Conservation (phyloP, 2,329 filamentous ascomycete species). For the Cytospora paraplurivora region DNA sequence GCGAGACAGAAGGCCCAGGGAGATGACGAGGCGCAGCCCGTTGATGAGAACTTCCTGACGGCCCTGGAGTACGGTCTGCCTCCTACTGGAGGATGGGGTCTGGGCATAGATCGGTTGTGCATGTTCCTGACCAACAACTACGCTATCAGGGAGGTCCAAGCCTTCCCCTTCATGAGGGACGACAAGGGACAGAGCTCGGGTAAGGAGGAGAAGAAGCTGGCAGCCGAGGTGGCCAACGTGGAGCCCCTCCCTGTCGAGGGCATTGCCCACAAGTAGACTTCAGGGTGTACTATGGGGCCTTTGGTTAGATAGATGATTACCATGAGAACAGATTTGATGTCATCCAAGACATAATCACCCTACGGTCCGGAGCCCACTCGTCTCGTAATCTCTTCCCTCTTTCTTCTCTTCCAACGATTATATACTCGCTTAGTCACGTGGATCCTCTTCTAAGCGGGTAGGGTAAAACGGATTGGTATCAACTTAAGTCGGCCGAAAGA, state of each 20-base stretch:
- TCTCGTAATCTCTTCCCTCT: not conserved
- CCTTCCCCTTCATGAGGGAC: conserved; percentile 98
- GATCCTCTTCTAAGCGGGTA: not conserved
- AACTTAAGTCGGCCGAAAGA: not conserved
- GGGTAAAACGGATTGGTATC: not conserved
- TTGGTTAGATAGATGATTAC: not conserved
- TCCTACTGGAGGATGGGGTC: conserved; percentile 93
- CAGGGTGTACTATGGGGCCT: not conserved
- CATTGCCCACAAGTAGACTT: conserved; percentile 36
- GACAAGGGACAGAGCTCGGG: conserved; percentile 55
- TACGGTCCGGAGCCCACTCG: not conserved
- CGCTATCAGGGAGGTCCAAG: conserved; percentile 91
- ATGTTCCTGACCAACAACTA: conserved; percentile 98
- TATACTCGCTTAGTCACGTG: no score
- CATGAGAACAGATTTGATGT: not conserved
- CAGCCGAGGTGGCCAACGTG: conserved; percentile 39
- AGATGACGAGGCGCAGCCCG: conserved; percentile 93
- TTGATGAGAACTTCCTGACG: conserved; percentile 73
- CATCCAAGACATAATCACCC: not conserved
- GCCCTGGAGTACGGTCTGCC: conserved; percentile 69
- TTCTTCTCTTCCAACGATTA: no score
- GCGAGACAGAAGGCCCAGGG: conserved; percentile 93
- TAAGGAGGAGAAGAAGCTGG: conserved; percentile 45
- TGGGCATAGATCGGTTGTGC: conserved; percentile 91
- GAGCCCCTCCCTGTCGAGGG: conserved; percentile 41